A percentile compares a stretch with the other conserved stretches of the same genome.
These are phyloP conservation scores for Magnolia kwangsiensis DNA, from an alignment of 164 flowering plant species.

Conservation along the genomic window DNA sequence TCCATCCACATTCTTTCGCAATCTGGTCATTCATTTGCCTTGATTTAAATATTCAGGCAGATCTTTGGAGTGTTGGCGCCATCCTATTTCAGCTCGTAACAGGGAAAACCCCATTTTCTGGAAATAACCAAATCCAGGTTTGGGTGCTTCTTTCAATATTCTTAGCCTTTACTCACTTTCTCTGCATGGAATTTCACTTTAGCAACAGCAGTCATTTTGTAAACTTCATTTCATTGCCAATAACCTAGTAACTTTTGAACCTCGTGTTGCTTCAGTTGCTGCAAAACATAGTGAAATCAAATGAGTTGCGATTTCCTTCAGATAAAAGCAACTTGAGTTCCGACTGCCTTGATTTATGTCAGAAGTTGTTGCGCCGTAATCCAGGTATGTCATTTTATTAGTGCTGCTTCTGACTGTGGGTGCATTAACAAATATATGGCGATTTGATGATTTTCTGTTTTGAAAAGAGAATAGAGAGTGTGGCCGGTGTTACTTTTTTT, in stretches of 20 bases:
- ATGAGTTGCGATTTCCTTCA: slow-evolving; percentile 71
- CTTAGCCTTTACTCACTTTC: background rate
- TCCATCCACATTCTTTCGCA: background rate
- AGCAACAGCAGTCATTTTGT: background rate
- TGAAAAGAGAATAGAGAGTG: background rate
- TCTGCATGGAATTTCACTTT: slow-evolving; percentile 1
- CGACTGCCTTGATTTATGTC: slow-evolving; percentile 88
- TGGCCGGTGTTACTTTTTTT: background rate
- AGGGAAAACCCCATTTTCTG: slow-evolving; percentile 89
- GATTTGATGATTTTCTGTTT: background rate
- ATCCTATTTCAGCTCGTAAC: slow-evolving; percentile 93
- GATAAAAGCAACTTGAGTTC: slow-evolving; percentile 53
- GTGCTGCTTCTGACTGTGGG: background rate
- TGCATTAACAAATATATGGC: background rate
- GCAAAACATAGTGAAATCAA: slow-evolving; percentile 83
- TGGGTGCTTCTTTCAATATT: slow-evolving; percentile 3
- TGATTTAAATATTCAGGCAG: slow-evolving; percentile 72
- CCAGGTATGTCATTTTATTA: slow-evolving; percentile 53
- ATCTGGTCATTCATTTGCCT: slow-evolving; percentile 11
- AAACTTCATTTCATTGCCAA: slow-evolving; percentile 1
- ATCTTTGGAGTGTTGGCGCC: slow-evolving; percentile 99
- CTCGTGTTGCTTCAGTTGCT: slow-evolving; percentile 58
- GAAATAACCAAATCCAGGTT: slow-evolving; percentile 90
- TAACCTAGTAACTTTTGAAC: slow-evolving; percentile 5
- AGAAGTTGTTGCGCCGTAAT: slow-evolving; percentile 82